Conservation (phyloP, 352 stramenopile species). For the Globisporangium cederbergense region DNA sequence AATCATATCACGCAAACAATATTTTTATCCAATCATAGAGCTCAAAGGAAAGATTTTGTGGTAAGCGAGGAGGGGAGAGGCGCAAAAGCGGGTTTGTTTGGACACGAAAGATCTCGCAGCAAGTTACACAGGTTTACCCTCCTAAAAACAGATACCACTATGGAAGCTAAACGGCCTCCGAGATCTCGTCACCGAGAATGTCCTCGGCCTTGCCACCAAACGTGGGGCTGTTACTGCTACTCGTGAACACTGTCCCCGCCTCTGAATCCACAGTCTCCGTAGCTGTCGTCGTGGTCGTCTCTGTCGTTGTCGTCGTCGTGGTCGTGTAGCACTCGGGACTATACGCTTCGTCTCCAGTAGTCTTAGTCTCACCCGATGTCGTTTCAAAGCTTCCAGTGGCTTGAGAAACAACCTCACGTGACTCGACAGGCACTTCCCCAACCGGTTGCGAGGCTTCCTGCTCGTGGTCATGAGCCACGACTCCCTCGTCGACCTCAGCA, state of each 20-base stretch:
- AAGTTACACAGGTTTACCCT: background rate
- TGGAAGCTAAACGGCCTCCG: constrained; percentile 36
- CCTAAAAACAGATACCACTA: background rate
- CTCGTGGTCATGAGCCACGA: background rate
- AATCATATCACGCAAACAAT: background rate
- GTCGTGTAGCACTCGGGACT: background rate
- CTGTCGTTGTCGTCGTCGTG: background rate
- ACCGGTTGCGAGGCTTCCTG: background rate
- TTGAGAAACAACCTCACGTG: background rate
- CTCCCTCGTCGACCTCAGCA: background rate
- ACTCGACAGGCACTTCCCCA: background rate
- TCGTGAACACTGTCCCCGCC: background rate
- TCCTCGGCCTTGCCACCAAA: constrained; percentile 46
- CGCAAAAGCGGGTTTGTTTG: background rate
- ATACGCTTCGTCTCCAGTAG: background rate
- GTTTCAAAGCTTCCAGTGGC: constrained; percentile 1
- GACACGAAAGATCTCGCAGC: background rate
- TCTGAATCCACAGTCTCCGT: background rate
- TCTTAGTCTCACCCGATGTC: background rate
- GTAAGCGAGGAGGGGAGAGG: constrained; percentile 2
- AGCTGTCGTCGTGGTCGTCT: background rate
- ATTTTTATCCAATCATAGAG: background rate
- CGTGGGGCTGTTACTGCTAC: background rate
- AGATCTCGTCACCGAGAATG: constrained; percentile 60
- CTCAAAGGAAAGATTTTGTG: background rate